Evolutionary conservation across 768 basidiomycete genomes (phyloP).

Genomic region (Leucosporidium scottii): DNA sequence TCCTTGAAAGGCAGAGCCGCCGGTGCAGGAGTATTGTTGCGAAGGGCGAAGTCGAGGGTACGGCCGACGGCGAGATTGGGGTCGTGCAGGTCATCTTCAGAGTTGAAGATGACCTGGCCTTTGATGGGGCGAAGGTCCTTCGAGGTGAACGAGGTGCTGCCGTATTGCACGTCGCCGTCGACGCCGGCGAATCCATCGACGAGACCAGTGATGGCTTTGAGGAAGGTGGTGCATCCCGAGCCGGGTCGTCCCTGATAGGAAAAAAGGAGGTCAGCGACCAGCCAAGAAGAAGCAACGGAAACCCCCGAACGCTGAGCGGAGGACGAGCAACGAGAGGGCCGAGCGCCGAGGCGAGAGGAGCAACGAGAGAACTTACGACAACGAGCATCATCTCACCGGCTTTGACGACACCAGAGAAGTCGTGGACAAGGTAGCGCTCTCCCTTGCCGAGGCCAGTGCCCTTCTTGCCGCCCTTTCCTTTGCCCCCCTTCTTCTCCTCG

Average conservation of each 20-base stretch:
- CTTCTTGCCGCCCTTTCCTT: background rate
- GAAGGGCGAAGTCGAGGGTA: slow-evolving; percentile 52
- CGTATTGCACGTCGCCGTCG: slow-evolving; percentile 40
- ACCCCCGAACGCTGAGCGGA: no score
- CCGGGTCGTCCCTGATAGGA: no score
- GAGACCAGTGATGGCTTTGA: slow-evolving; percentile 43
- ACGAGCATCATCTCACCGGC: slow-evolving; percentile 46
- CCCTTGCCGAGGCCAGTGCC: background rate
- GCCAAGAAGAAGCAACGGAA: no score
- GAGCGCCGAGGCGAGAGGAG: background rate
- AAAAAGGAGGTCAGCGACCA: no score
- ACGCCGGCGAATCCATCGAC: slow-evolving; percentile 42
- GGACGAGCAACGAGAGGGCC: no score
- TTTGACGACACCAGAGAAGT: slow-evolving; percentile 58
- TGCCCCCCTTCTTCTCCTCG: background rate
- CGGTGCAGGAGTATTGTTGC: slow-evolving; percentile 42
- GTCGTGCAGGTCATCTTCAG: slow-evolving; percentile 29
- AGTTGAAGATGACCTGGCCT: slow-evolving; percentile 41
- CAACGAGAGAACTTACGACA: slow-evolving; percentile 37
- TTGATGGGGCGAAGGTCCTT: slow-evolving; percentile 39
- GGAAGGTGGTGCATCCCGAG: slow-evolving; percentile 40
- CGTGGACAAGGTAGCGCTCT: slow-evolving; percentile 14
- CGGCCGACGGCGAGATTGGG: slow-evolving; percentile 40
- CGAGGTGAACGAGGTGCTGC: slow-evolving; percentile 48
- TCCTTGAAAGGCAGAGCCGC: slow-evolving; percentile 39